Percentiles rank a stretch among this genome's conserved stretches.
phyloP scores from a whole-genome alignment of 2,329 filamentous ascomycete species.

The Thermothelomyces thermophilus region DNA sequence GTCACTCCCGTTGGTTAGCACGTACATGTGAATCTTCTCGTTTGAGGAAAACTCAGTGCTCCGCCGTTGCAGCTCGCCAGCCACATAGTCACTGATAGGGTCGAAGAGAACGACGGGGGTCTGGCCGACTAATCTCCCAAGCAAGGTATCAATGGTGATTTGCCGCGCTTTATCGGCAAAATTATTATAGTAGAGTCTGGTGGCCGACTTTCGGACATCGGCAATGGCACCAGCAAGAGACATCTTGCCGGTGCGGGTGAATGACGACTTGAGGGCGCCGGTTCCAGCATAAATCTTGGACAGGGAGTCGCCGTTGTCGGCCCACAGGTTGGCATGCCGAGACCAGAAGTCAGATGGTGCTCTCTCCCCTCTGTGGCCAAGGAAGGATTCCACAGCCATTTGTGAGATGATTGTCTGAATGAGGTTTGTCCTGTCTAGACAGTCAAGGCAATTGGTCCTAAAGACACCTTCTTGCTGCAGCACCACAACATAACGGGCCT shows the following conservation, averaged over 20 bases:
- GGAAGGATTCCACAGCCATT: slow-evolving; percentile 82
- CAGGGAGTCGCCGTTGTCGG: slow-evolving; percentile 89
- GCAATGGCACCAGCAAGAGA: slow-evolving; percentile 86
- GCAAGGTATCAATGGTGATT: slow-evolving; percentile 87
- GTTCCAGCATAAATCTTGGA: slow-evolving; percentile 96
- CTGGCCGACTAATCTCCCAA: slow-evolving; percentile 81
- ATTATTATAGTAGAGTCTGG: slow-evolving; percentile 93
- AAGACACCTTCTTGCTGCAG: slow-evolving; percentile 94
- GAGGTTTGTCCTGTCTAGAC: slow-evolving; percentile 88
- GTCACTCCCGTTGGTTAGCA: slow-evolving; percentile 4
- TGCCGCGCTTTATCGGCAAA: slow-evolving; percentile 91
- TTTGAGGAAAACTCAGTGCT: slow-evolving; percentile 68
- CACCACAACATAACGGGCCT: slow-evolving; percentile 55
- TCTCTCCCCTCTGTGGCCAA: slow-evolving; percentile 63
- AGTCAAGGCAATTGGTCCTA: slow-evolving; percentile 92
- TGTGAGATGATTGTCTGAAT: slow-evolving; percentile 94
- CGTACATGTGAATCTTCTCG: slow-evolving; percentile 68
- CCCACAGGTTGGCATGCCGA: slow-evolving; percentile 88
- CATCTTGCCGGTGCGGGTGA: slow-evolving; percentile 92
- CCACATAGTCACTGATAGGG: slow-evolving; percentile 87
- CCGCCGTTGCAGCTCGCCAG: slow-evolving; percentile 63
- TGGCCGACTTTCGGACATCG: slow-evolving; percentile 92
- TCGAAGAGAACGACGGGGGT: slow-evolving; percentile 80
- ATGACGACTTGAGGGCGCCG: slow-evolving; percentile 89
- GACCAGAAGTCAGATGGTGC: slow-evolving; percentile 81